Evolutionary conservation across 208 protist species (phyloP), one percentile per base, ranked within the genome.

Genomic region (Crithidia brevicula): DNA sequence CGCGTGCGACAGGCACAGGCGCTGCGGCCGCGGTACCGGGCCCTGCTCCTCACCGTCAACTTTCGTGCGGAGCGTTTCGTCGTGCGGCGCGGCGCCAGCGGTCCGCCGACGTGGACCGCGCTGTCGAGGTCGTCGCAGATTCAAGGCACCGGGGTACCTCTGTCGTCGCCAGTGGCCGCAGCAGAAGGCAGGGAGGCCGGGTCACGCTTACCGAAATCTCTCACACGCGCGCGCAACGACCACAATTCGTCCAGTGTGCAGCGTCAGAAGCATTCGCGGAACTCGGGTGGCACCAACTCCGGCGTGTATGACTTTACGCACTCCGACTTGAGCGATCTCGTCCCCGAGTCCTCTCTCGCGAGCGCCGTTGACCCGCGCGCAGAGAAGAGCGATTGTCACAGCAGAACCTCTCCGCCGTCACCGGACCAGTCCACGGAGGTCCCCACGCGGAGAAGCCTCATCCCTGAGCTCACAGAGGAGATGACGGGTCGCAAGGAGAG

Each of bases 1-100:
- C 67, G 68, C 2, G 65, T 74, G 18, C 63, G 74, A 38, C 63
- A 75, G 34, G 53, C 71, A 6, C 67, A 72, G 63, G 53, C 68
- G 58, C 57, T 81, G 22, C 68, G 67, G 57, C 74, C 74, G 7
- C 34, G 59, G 3, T 81, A 81, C 51, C 42, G 22, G 31, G 54
- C 74, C 1, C 58, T 81, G 23, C 47, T 65, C 15, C 54, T 47
- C 40, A 59, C 57, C 45, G 49, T 52, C 22, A 51, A 67, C 58
- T 70, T 75, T 28, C 18, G 38, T 6, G 74, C 74, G 2, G 64
- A 72, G 56, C 53, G 74, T 23, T 62, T 72, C 27, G 28, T 75
- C 16, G 74, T 81, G 51, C 74, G 74, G 1, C 62, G 66, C 22
- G 70, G 74, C 27, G 36, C 38, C 49, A 57, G 30, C 46, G 70